Percentiles rank a stretch among this genome's conserved stretches.
These are phyloP conservation scores for Pythium angustatum DNA, from an alignment of 352 stramenopile species.

Conservation along the genomic window DNA sequence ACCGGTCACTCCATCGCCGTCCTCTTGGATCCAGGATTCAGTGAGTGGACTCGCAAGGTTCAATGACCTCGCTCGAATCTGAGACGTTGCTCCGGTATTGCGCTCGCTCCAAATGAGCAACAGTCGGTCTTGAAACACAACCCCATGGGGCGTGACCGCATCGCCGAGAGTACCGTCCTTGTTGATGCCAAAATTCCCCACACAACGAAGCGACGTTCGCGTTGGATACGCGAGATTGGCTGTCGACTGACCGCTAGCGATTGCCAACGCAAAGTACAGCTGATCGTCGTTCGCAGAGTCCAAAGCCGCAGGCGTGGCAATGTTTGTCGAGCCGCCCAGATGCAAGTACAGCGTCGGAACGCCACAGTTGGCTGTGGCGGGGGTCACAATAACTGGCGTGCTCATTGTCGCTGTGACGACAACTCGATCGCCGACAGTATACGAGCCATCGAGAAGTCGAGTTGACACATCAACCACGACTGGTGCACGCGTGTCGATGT, in stretches of 20 bases:
- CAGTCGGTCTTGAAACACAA: conserved; percentile 36
- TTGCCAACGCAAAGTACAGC: conserved; percentile 57
- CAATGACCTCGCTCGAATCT: conserved; percentile 54
- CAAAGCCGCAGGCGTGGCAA: conserved; percentile 26
- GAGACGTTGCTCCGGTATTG: conserved; percentile 19
- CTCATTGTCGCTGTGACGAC: conserved; percentile 44
- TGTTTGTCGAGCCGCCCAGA: conserved; percentile 29
- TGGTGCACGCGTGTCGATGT: conserved; percentile 42
- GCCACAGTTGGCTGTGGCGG: conserved; percentile 20
- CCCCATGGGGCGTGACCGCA: conserved; percentile 24
- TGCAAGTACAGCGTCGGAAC: conserved; percentile 46
- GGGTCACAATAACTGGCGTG: conserved; percentile 33
- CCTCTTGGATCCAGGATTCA: conserved; percentile 41
- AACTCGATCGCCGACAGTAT: conserved; percentile 59
- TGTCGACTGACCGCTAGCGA: conserved; percentile 45
- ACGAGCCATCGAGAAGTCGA: conserved; percentile 37
- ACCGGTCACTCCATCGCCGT: conserved; percentile 35
- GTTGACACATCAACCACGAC: conserved; percentile 42
- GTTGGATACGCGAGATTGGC: conserved; percentile 43
- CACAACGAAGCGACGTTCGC: conserved; percentile 45
- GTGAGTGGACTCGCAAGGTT: conserved; percentile 35
- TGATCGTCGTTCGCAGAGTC: conserved; percentile 40
- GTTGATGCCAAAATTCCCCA: conserved; percentile 49
- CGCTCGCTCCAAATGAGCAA: conserved; percentile 56
- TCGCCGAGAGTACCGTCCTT: conserved; percentile 35